These are phyloP conservation scores for Scorias spongiosa DNA, from an alignment of 2,329 filamentous ascomycete genomes.

Conservation along the genomic window DNA sequence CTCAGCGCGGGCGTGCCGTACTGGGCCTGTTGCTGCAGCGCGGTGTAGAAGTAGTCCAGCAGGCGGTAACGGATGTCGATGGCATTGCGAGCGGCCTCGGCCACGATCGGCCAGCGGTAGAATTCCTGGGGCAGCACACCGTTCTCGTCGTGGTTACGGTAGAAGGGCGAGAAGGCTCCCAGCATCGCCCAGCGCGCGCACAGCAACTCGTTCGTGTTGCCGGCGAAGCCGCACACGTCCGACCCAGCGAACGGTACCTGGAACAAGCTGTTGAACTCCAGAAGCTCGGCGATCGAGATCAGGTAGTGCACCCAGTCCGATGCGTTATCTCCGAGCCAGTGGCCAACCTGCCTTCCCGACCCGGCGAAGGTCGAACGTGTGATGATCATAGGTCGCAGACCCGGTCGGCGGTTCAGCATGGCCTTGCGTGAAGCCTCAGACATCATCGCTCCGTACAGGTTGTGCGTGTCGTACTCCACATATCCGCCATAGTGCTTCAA, in stretches of 20 bases:
- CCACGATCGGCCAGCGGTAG: conserved; percentile 52
- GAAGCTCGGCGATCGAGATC: conserved; percentile 26
- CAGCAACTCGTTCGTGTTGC: conserved; percentile 49
- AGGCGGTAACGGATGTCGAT: conserved; percentile 60
- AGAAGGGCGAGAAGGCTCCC: conserved; percentile 62
- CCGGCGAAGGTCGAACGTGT: conserved; percentile 65
- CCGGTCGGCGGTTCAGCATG: conserved; percentile 50
- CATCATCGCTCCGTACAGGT: conserved; percentile 66
- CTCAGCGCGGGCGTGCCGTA: conserved; percentile 51
- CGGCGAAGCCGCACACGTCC: conserved; percentile 65
- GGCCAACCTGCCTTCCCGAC: conserved; percentile 44
- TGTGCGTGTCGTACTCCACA: conserved; percentile 60
- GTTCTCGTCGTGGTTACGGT: conserved; percentile 54
- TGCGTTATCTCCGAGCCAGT: conserved; percentile 46
- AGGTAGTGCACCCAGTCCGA: conserved; percentile 31
- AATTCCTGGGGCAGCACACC: conserved; percentile 49
- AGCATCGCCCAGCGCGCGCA: conserved; percentile 64
- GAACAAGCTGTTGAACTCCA: conserved; percentile 32
- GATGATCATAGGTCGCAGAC: conserved; percentile 52
- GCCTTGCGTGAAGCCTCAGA: conserved; percentile 47
- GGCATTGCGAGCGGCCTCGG: conserved; percentile 48
- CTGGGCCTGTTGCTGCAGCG: conserved; percentile 43
- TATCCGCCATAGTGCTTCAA: conserved; percentile 53
- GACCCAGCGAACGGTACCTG: conserved; percentile 33
- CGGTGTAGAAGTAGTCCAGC: conserved; percentile 69